Base-by-base conservation (phyloP, 805 yeast species). In the Saturnispora saitoi region DNA sequence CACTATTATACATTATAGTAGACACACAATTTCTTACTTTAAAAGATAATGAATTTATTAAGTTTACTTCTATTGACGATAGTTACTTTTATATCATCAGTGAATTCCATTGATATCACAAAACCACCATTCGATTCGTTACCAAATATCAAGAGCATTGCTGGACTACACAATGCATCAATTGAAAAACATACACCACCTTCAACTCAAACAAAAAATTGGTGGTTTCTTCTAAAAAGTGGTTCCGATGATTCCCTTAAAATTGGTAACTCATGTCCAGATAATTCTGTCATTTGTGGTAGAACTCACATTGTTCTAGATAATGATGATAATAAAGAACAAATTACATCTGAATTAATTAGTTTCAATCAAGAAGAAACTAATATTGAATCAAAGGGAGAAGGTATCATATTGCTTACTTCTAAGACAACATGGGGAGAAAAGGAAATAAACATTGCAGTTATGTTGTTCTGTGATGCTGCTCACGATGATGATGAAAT, bases 241-340 rank as follows among this genome's bases (percentile, higher is more conserved):
- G 59, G 64, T 20, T 51, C 58, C 19, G 59, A 59, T 10, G 65
- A 61, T 9, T 64, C 66, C 10, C 60, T 56, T 3, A 61, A 69
- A 8, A 50, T 54, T 14, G 54, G 50, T 4, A 68, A 71, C 9
- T 71, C 71, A 28, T 90, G 97, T 65, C 83, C 89, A 0, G 67
- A 68, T 42, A 80, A 83, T 53, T 78, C 90, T 1, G 86, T 85
- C 54, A 62, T 90, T 8, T 91, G 99, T 64, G 96, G 95, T 2
- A 59, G 84, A 15, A 80, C 84, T 22, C 58, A 69, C 10, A 72
- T 86, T 4, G 61, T 66, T 12, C 54, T 81, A 17, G 80, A 81
- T n/a, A 75, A 73, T 17, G 59, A 66, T 29, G 69, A 70, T 28
- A 64, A 51, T 78, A 3, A 65, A 76, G 24, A 70, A 89, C 0